phyloP scores from a whole-genome alignment of 2,329 filamentous ascomycete species.

The Ilyonectria robusta region DNA sequence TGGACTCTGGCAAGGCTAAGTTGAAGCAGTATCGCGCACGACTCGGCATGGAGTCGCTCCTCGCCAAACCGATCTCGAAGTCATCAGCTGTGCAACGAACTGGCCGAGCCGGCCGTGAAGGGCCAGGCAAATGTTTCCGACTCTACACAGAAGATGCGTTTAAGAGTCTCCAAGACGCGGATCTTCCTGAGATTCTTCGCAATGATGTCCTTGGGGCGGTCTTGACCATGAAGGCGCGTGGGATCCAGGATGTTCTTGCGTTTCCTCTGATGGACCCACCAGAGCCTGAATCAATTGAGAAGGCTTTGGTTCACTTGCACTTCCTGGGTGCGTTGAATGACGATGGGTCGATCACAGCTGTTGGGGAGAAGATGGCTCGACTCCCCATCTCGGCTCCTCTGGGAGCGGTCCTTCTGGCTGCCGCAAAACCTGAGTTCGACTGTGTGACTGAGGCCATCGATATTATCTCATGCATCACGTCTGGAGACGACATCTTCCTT shows the following conservation, averaged over 20 bases:
- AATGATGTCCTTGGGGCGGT: conserved; percentile 90
- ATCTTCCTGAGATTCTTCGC: conserved; percentile 89
- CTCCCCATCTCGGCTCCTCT: conserved; percentile 87
- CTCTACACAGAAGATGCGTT: conserved; percentile 89
- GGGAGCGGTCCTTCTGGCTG: conserved; percentile 86
- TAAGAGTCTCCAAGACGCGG: conserved; percentile 77
- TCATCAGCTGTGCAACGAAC: conserved; percentile 93
- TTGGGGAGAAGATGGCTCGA: conserved; percentile 83
- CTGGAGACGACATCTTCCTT: conserved; percentile 74
- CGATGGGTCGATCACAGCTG: conserved; percentile 78
- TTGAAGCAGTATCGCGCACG: conserved; percentile 90
- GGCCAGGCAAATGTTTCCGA: conserved; percentile 88
- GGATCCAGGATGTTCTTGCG: conserved; percentile 82
- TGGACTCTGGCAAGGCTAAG: conserved; percentile 95
- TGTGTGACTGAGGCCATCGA: conserved; percentile 90
- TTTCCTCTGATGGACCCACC: conserved; percentile 92
- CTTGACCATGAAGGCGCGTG: conserved; percentile 93
- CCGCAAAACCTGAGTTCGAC: conserved; percentile 77
- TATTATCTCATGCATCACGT: conserved; percentile 77
- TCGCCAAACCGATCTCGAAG: conserved; percentile 91
- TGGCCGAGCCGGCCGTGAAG: conserved; percentile 94
- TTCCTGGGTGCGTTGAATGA: conserved; percentile 83
- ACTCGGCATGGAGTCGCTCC: conserved; percentile 89
- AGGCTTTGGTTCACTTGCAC: conserved; percentile 84
- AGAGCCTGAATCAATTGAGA: conserved; percentile 82